These are phyloP conservation scores for Elsinoe arachidis DNA, from an alignment of 2,329 filamentous ascomycete genomes.

Conservation along the genomic window DNA sequence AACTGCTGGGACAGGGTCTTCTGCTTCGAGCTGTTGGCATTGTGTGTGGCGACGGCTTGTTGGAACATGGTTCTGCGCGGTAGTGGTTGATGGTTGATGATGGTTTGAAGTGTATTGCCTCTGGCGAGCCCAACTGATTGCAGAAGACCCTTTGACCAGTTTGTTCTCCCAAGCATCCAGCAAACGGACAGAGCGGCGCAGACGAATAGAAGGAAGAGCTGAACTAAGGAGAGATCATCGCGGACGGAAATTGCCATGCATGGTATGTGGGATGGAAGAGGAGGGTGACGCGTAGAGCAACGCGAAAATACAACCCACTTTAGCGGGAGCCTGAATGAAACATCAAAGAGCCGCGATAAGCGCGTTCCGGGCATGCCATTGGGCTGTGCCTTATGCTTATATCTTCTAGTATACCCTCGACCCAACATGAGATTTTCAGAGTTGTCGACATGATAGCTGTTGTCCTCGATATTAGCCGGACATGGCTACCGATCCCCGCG, in stretches of 20 bases:
- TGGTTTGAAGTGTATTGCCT: background rate
- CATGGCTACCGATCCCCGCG: slow-evolving; percentile 8
- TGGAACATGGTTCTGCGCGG: slow-evolving; percentile 2
- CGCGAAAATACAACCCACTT: slow-evolving; percentile 9
- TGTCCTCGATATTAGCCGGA: background rate
- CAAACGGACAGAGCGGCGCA: background rate
- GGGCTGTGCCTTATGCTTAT: background rate
- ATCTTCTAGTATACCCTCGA: background rate
- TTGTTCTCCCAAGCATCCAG: slow-evolving; percentile 11
- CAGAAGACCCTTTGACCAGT: slow-evolving; percentile 11
- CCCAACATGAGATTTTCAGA: background rate
- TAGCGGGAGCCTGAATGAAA: background rate
- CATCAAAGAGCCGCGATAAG: slow-evolving; percentile 5
- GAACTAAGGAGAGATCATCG: background rate
- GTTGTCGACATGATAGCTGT: background rate
- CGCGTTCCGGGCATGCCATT: background rate
- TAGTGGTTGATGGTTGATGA: background rate
- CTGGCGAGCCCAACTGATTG: slow-evolving; percentile 5
- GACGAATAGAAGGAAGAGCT: background rate
- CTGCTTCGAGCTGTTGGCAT: slow-evolving; percentile 20
- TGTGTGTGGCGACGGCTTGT: slow-evolving; percentile 7
- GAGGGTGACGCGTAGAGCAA: background rate
- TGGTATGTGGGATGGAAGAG: background rate
- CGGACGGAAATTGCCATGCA: slow-evolving; percentile 11
- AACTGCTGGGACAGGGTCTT: slow-evolving; percentile 42